These are phyloP conservation scores for Prosopis cineraria DNA, from an alignment of 306 rosid genomes.

Conservation along the genomic window DNA sequence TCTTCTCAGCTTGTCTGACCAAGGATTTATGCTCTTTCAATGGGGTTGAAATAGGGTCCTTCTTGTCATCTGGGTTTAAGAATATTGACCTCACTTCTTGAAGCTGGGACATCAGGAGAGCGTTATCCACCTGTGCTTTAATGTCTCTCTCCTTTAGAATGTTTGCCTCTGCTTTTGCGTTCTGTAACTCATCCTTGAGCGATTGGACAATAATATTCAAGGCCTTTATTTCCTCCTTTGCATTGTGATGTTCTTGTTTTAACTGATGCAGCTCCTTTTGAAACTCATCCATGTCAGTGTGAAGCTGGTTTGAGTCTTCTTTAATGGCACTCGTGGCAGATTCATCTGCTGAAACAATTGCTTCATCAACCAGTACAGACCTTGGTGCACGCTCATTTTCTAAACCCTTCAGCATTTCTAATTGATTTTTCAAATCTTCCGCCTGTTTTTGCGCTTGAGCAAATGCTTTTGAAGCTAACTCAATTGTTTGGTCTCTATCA, in stretches of 20 bases:
- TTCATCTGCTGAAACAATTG: constrained; percentile 25
- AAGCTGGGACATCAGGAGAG: constrained; percentile 62
- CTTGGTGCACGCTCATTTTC: constrained; percentile 36
- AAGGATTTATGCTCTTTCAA: constrained; percentile 37
- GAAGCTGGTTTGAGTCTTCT: constrained; percentile 28
- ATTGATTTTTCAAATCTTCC: constrained; percentile 43
- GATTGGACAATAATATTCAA: constrained; percentile 44
- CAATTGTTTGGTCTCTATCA: constrained; percentile 53
- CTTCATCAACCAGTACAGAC: constrained; percentile 32
- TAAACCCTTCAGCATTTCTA: constrained; percentile 37
- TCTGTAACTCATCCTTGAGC: constrained; percentile 43
- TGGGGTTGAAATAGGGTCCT: constrained; percentile 33
- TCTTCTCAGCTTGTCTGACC: constrained; percentile 37
- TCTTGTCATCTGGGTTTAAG: constrained; percentile 25
- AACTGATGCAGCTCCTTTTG: constrained; percentile 48
- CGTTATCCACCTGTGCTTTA: constrained; percentile 54
- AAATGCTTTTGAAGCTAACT: constrained; percentile 41
- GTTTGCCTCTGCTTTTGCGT: constrained; percentile 46
- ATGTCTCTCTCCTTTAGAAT: constrained; percentile 42
- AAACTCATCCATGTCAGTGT: constrained; percentile 46
- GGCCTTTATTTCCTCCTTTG: constrained; percentile 47
- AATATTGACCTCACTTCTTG: constrained; percentile 41
- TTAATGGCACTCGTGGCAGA: constrained; percentile 28
- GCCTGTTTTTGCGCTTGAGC: constrained; percentile 41
- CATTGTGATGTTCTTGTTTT: constrained; percentile 38